Conservation (phyloP, 371 early-diverging fungal genomes). For the Cokeromyces recurvatus region DNA sequence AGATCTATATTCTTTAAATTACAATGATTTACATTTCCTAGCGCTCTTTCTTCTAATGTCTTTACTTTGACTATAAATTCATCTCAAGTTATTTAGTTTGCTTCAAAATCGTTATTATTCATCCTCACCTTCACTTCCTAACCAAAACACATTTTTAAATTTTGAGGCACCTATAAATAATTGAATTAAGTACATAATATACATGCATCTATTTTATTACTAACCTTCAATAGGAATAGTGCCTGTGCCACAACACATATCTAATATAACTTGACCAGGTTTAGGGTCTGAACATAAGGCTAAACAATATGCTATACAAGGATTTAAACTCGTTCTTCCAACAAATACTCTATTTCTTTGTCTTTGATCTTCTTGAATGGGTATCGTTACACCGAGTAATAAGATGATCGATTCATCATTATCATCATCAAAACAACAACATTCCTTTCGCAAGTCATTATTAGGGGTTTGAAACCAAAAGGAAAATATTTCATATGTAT, state of each 20-base stretch:
- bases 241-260: slow-evolving; percentile 46
- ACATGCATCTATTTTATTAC: not conserved
- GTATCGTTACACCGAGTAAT: slow-evolving; percentile 23
- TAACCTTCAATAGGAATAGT: slow-evolving; percentile 32
- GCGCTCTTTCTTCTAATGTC: slow-evolving; percentile 31
- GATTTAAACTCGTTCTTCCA: slow-evolving; percentile 39
- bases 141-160: slow-evolving; percentile 31
- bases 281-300: slow-evolving; percentile 23
- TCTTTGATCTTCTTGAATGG: slow-evolving; percentile 17
- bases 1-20: slow-evolving; percentile 29
- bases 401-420: slow-evolving; percentile 7
- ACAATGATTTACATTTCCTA: slow-evolving; percentile 26
- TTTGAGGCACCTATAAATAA: slow-evolving; percentile 26
- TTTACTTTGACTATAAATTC: slow-evolving; percentile 18
- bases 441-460: not conserved
- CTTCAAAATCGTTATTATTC: not conserved
- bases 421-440: too few relatives aligned
- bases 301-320: slow-evolving; percentile 41
- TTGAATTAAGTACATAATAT: not conserved
- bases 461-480: slow-evolving; percentile 17
- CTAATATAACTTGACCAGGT: slow-evolving; percentile 36
- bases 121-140: slow-evolving; percentile 38
- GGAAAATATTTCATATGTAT: slow-evolving; percentile 26
- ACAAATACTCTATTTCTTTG: slow-evolving; percentile 32
- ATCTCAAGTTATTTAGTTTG: not conserved